Base-by-base conservation (phyloP, 805 yeast species). In the Wickerhamomyces kurtzmanii region DNA sequence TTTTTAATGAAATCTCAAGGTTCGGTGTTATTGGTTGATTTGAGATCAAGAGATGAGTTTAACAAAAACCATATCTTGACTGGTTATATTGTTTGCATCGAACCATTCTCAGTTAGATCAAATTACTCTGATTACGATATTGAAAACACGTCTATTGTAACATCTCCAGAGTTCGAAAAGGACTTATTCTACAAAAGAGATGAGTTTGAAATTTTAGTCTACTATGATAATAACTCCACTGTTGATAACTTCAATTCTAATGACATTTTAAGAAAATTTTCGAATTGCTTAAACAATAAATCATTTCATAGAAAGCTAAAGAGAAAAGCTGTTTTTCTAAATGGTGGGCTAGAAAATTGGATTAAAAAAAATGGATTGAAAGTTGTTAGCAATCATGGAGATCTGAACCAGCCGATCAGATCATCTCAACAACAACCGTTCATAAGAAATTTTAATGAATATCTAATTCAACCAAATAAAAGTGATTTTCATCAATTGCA, bases 21-120 rank as follows among this genome's bases (percentile, higher is more conserved):
- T 26, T 14, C 32, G 17, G 43, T 79, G 1, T 57, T 87, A n/a
- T 35, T 87, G 8, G 65, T 89, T 6, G 97, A 89, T 48, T 65
- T 75, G 23, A 59, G 96, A 39, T 57, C 76, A 12, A 59, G 76
- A 22, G 59, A 57, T 12, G 75, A 71, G 20, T 86, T 67, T 45
- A 68, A 71, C 26, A 55, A 58, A 23, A 68, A 70, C 26, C 96
- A 85, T 49, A 72, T 87, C 14, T 57, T 66, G 9, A 55, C 71
- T 15, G 53, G 57, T 3, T 70, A 79, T 30, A 50, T 80, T 7
- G 64, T 83, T 8, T 82, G 87, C 45, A 65, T 87, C 12, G 94
- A 84, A 29, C 96, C 96, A 0, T 61, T 67, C 12, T 62, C 72
- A 1, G 56, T 76, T 12, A 53, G 72, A 29, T 48, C 53, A 1